Conservation (phyloP, 1,139 yeast genomes). For the Petasospora fabianii region DNA sequence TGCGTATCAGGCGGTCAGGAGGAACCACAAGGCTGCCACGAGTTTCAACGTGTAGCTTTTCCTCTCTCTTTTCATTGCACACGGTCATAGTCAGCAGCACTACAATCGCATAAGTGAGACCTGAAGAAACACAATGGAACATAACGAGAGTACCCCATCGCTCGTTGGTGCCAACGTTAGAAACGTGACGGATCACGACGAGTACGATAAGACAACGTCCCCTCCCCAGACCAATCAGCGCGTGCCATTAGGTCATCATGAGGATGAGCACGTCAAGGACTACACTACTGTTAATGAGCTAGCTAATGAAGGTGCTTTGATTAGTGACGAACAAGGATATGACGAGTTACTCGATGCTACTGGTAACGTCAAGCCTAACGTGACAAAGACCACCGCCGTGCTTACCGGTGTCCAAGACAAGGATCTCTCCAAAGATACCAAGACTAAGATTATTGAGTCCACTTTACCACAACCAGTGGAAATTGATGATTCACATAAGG, state of each 20-base stretch:
- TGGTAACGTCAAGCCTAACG: conserved; percentile 42
- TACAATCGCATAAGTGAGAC: background rate
- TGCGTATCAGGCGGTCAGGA: background rate
- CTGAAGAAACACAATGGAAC: conserved; percentile 5
- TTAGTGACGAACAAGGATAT: conserved; percentile 51
- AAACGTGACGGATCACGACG: conserved; percentile 19
- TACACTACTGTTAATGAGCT: conserved; percentile 52
- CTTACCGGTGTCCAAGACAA: conserved; percentile 12
- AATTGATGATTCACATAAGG: conserved; percentile 18
- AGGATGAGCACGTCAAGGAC: conserved; percentile 11
- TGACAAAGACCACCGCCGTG: conserved; percentile 12
- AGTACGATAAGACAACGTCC: conserved; percentile 12
- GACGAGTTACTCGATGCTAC: conserved; percentile 48
- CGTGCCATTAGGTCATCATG: conserved; percentile 3
- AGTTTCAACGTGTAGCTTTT: too few relatives aligned
- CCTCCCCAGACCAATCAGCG: conserved; percentile 16
- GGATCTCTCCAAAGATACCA: conserved; percentile 7
- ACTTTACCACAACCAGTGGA: conserved; percentile 8
- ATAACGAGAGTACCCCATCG: conserved; percentile 19
- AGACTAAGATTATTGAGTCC: conserved; percentile 2
- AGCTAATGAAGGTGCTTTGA: conserved; percentile 56
- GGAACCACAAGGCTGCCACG: background rate
- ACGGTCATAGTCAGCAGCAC: background rate
- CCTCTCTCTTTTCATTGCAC: too few relatives aligned
- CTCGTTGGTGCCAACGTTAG: conserved; percentile 25